Conservation (phyloP, 176 grass and related monocot genomes). For the Miscanthus lutarioriparius region DNA sequence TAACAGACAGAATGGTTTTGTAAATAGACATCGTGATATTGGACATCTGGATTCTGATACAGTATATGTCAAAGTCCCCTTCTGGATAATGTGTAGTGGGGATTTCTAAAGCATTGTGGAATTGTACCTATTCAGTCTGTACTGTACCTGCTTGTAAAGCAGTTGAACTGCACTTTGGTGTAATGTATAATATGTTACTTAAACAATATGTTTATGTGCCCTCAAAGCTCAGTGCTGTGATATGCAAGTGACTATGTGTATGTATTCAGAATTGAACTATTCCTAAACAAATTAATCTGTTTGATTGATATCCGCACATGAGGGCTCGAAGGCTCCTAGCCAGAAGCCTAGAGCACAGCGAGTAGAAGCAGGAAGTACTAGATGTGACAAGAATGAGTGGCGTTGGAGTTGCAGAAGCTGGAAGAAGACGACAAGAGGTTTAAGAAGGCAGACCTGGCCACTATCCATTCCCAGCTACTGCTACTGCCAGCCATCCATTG, state of each 20-base stretch:
- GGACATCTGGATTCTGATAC: conserved; percentile 19
- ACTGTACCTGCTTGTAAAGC: conserved; percentile 39
- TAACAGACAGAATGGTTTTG: conserved; percentile 37
- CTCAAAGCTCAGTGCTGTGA: background rate
- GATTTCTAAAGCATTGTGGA: conserved; percentile 19
- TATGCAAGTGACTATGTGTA: background rate
- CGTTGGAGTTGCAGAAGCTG: background rate
- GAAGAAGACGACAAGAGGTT: background rate
- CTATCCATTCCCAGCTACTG: background rate
- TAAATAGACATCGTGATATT: conserved; percentile 44
- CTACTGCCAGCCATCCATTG: background rate
- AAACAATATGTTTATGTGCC: background rate
- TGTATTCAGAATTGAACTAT: background rate
- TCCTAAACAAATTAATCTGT: background rate
- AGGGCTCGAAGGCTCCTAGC: background rate
- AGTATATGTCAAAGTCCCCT: conserved; percentile 17
- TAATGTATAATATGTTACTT: conserved; percentile 1
- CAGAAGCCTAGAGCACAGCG: background rate
- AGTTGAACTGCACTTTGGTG: conserved; percentile 37
- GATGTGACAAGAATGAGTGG: background rate
- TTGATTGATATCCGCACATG: too few relatives aligned
- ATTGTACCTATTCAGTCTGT: conserved; percentile 51
- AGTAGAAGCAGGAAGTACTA: background rate
- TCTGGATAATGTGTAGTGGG: conserved; percentile 24
- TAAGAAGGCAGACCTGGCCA: background rate